A percentile compares a stretch with the other conserved stretches of the same genome.
phyloP scores from a whole-genome alignment of 2,329 filamentous ascomycete genomes.

The Penicillium freii region DNA sequence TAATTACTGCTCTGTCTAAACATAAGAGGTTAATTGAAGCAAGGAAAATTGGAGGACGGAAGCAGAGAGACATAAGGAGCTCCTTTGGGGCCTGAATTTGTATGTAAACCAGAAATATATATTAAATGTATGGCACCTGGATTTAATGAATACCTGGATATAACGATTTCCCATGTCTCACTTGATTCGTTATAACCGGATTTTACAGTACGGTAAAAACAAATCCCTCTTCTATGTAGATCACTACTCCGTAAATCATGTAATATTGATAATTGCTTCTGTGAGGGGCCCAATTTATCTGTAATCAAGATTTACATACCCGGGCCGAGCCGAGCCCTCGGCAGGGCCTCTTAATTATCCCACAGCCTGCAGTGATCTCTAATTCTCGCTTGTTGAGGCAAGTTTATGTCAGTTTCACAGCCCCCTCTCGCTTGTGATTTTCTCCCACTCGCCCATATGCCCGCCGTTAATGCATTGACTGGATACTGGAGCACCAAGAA shows the following conservation, averaged over 20 bases:
- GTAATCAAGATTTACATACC: neutral
- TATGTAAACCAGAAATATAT: no score
- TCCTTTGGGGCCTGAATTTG: no score
- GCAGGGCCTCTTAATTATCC: neutral
- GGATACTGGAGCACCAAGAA: neutral
- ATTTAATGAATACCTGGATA: no score
- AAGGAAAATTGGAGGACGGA: no score
- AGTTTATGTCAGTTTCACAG: neutral
- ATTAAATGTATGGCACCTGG: no score
- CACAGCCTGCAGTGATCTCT: neutral
- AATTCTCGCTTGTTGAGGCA: neutral
- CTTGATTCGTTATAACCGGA: no score
- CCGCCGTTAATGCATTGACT: neutral
- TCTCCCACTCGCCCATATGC: neutral
- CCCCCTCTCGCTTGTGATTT: neutral
- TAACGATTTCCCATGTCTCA: no score
- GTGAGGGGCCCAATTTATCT: neutral
- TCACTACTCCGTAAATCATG: neutral
- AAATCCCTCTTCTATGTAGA: neutral
- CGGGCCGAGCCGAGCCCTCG: neutral
- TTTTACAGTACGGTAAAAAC: neutral
- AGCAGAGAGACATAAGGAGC: no score
- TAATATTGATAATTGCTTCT: neutral
- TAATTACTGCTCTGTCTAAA: no score
- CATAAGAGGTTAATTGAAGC: no score